These are phyloP conservation scores for Trichocladium uniseriatum DNA, from an alignment of 495 filamentous ascomycete species.

Conservation along the genomic window DNA sequence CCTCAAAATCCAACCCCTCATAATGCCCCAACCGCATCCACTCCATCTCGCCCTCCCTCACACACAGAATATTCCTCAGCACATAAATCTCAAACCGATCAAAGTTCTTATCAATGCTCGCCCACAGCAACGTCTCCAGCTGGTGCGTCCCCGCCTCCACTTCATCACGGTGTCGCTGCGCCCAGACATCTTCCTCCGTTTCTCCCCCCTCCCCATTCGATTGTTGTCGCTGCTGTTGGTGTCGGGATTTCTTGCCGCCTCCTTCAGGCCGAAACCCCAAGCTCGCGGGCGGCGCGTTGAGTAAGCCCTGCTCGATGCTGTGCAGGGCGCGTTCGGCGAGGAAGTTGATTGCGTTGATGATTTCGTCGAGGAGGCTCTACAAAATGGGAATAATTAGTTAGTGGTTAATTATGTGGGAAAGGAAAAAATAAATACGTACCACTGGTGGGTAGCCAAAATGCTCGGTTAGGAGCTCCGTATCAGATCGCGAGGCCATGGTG, in stretches of 20 bases:
- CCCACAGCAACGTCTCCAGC: conserved; percentile 88
- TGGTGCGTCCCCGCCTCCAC: conserved; percentile 86
- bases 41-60: conserved; percentile 56
- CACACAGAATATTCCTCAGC: conserved; percentile 76
- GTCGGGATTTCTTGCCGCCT: conserved; percentile 2
- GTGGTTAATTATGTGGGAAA: too few species aligned
- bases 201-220: conserved; percentile 1
- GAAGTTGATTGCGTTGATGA: conserved; percentile 92
- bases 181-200: conserved; percentile 33
- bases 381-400: background rate
- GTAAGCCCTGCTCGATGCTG: conserved; percentile 69
- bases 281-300: conserved; percentile 55
- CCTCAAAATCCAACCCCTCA: conserved; percentile 42
- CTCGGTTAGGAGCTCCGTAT: conserved; percentile 80
- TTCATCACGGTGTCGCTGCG: conserved; percentile 50
- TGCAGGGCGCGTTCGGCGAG: conserved; percentile 78
- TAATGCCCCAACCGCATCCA: conserved; percentile 85
- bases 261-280: conserved; percentile 61
- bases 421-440: conserved; percentile 41
- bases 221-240: conserved; percentile 22
- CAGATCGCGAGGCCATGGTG: conserved; percentile 40
- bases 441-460: conserved; percentile 91
- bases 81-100: conserved; percentile 94
- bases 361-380: conserved; percentile 88
- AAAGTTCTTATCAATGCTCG: conserved; percentile 89